Evolutionary conservation across 306 rosid species (phyloP).

Genomic region (Glycine latifolia): DNA sequence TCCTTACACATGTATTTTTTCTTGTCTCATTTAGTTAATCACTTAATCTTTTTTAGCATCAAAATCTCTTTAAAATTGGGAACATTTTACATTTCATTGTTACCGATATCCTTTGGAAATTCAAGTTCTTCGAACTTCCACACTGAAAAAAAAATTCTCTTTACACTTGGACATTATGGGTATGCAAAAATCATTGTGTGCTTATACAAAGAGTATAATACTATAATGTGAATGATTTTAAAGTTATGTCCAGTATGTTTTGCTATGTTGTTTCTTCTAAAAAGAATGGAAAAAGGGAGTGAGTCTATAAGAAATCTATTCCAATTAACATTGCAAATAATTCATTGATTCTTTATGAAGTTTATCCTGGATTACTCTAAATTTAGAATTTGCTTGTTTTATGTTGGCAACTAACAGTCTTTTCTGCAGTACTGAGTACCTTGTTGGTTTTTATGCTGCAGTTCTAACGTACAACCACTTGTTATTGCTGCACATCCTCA

Average conservation of each 20-base stretch:
- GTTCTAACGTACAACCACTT: constrained; percentile 75
- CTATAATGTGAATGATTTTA: background rate
- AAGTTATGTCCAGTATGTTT: background rate
- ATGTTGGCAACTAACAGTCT: background rate
- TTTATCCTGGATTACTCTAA: background rate
- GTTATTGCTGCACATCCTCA: constrained; percentile 99
- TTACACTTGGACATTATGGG: background rate
- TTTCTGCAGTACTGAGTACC: constrained; percentile 32
- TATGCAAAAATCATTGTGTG: background rate
- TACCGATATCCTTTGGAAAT: background rate
- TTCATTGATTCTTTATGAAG: background rate
- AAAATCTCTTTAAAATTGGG: background rate
- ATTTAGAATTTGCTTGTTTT: background rate
- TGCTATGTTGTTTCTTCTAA: background rate
- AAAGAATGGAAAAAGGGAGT: background rate
- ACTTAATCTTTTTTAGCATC: background rate
- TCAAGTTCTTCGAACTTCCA: background rate
- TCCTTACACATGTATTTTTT: constrained; percentile 20
- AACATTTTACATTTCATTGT: background rate
- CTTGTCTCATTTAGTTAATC: background rate
- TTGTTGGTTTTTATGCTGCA: constrained; percentile 54
- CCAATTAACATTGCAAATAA: background rate
- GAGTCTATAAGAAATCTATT: constrained; percentile 1
- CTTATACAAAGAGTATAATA: background rate
- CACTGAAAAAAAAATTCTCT: background rate